These are phyloP conservation scores for Lachancea waltii DNA, from an alignment of 805 yeast species.

Conservation along the genomic window DNA sequence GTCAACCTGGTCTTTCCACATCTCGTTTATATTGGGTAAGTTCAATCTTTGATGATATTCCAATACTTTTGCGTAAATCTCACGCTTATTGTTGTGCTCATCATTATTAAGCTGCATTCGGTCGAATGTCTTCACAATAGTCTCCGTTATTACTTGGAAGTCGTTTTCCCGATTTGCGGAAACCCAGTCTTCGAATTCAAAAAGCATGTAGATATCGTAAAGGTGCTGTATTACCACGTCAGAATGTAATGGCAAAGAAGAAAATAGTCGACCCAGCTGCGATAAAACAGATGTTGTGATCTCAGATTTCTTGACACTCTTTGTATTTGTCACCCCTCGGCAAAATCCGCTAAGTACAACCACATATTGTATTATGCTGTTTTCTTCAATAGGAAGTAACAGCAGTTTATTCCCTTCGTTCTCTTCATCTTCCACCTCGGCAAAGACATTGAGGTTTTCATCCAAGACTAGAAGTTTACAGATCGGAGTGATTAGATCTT, in stretches of 20 bases:
- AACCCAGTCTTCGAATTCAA: conserved; percentile 29
- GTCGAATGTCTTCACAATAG: conserved; percentile 19
- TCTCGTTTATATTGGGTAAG: conserved; percentile 20
- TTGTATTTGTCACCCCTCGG: conserved; percentile 22
- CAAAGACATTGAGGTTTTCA: conserved; percentile 14
- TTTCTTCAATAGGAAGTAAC: conserved; percentile 20
- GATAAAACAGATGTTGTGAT: conserved; percentile 22
- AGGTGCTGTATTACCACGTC: conserved; percentile 19
- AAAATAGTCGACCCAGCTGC: conserved; percentile 18
- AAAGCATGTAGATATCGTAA: conserved; percentile 22
- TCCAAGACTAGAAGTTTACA: conserved; percentile 24
- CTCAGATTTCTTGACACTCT: conserved; percentile 19
- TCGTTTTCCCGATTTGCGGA: conserved; percentile 21
- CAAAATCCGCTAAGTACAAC: conserved; percentile 27
- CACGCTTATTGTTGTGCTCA: conserved; percentile 11
- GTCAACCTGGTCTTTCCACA: conserved; percentile 22
- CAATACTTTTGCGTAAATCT: conserved; percentile 16
- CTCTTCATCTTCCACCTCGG: conserved; percentile 11
- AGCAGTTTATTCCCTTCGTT: conserved; percentile 12
- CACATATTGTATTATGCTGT: conserved; percentile 21
- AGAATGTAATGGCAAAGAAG: conserved; percentile 21
- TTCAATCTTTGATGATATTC: conserved; percentile 18
- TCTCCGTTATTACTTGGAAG: conserved; percentile 15
- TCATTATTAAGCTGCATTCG: conserved; percentile 15
- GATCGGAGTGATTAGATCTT: conserved; percentile 18